Evolutionary conservation across 1,284 basidiomycete species (phyloP).

Genomic region (Leccinum pseudoinsigne): DNA sequence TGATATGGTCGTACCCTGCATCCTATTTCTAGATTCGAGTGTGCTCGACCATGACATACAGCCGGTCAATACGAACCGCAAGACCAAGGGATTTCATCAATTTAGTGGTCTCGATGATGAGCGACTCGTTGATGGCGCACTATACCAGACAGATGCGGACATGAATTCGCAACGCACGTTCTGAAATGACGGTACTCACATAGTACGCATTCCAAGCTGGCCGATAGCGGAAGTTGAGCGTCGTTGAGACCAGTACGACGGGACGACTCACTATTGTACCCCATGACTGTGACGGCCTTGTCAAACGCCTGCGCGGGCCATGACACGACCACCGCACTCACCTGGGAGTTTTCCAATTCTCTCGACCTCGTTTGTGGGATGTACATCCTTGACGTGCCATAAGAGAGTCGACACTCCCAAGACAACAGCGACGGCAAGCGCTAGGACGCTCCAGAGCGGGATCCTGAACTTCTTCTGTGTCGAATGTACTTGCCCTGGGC

Average conservation of each 20-base stretch:
- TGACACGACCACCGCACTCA: constrained; percentile 8
- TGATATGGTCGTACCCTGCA: constrained; percentile 53
- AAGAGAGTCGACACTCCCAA: constrained; percentile 22
- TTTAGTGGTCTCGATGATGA: constrained; percentile 48
- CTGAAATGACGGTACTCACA: constrained; percentile 32
- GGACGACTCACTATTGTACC: constrained; percentile 31
- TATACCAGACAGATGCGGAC: constrained; percentile 21
- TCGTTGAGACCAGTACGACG: background rate
- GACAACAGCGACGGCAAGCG: constrained; percentile 19
- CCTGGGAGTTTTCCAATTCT: constrained; percentile 29
- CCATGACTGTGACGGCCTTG: constrained; percentile 26
- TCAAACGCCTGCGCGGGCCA: constrained; percentile 9
- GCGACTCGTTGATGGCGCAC: constrained; percentile 55
- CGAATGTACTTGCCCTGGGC: constrained; percentile 7
- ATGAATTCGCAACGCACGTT: background rate
- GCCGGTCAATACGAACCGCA: constrained; percentile 33
- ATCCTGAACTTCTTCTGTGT: constrained; percentile 5
- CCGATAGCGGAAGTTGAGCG: constrained; percentile 9
- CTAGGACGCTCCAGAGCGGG: constrained; percentile 13
- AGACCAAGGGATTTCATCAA: constrained; percentile 51
- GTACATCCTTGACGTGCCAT: constrained; percentile 7
- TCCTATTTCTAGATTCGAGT: constrained; percentile 36
- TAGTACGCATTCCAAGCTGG: constrained; percentile 62
- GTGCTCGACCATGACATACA: background rate
- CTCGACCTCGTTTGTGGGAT: constrained; percentile 6